phyloP scores from a whole-genome alignment of 139 green algal genomes.

The Chlorokybus atmophyticus region DNA sequence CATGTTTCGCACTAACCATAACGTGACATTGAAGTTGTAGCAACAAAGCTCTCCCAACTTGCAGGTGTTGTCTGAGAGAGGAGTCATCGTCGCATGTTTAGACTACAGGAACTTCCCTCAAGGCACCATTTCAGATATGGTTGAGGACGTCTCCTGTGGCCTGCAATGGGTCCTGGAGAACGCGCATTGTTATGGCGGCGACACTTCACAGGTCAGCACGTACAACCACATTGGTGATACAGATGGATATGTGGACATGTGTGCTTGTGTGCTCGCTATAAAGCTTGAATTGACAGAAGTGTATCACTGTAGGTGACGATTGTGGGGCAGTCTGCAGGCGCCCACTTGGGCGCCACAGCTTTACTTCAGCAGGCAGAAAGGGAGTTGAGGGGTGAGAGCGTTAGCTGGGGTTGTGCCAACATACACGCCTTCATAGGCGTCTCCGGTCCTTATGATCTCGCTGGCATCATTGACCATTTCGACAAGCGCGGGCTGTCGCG shows the following conservation, averaged over 20 bases:
- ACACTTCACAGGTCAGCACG: constrained; percentile 47
- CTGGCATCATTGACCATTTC: constrained; percentile 57
- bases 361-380: constrained; percentile 51
- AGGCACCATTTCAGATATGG: constrained; percentile 59
- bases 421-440: constrained; percentile 49
- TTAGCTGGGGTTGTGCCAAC: too few species aligned
- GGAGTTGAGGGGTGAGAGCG: too few species aligned
- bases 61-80: constrained; percentile 56
- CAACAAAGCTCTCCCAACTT: too few species aligned
- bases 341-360: constrained; percentile 57
- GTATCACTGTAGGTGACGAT: constrained; percentile 39
- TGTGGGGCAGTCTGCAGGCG: constrained; percentile 75
- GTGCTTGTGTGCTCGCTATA: too few species aligned
- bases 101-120: constrained; percentile 94
- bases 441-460: constrained; percentile 66
- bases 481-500: constrained; percentile 59
- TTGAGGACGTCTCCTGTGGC: constrained; percentile 78
- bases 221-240: too few species aligned
- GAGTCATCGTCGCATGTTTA: constrained; percentile 71
- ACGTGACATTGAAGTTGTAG: too few species aligned
- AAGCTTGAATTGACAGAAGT: too few species aligned
- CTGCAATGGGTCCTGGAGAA: constrained; percentile 69
- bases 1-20: too few species aligned
- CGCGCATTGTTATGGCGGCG: constrained; percentile 48
- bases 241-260: too few species aligned